Evolutionary conservation across 495 filamentous ascomycete species (phyloP).

Genomic region (Hypomontagnella monticulosa): DNA sequence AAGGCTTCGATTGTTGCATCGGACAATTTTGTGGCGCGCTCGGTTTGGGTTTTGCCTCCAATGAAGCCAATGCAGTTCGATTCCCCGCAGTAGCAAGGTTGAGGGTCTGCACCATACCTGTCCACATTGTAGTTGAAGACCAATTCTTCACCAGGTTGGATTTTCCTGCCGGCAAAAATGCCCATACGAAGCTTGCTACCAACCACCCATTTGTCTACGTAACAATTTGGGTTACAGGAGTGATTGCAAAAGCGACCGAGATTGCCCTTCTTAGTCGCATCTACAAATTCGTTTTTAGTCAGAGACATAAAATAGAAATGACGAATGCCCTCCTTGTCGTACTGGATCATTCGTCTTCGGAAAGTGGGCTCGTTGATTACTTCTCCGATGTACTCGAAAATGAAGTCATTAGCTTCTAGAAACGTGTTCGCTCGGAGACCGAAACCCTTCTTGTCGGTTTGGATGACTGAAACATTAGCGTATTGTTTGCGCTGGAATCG

Average conservation of each 20-base stretch:
- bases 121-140: conserved; percentile 99
- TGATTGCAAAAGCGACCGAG: conserved; percentile 98
- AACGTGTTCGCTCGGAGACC: conserved; percentile 84
- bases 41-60: conserved; percentile 96
- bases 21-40: conserved; percentile 90
- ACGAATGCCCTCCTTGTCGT: conserved; percentile 94
- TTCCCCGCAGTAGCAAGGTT: conserved; percentile 96
- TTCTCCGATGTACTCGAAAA: conserved; percentile 98
- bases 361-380: conserved; percentile 94
- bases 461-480: conserved; percentile 91
- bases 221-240: conserved; percentile 98
- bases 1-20: conserved; percentile 92
- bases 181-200: conserved; percentile 99
- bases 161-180: conserved; percentile 90
- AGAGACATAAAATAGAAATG: conserved; percentile 99
- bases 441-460: conserved; percentile 96
- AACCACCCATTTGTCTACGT: conserved; percentile 99
- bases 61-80: conserved; percentile 96
- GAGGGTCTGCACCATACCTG: conserved; percentile 94
- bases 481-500: conserved; percentile 93
- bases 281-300: conserved; percentile 94
- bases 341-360: conserved; percentile 85
- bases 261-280: conserved; percentile 97
- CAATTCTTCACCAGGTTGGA: conserved; percentile 91
- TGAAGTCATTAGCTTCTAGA: conserved; percentile 83